Base-by-base conservation (phyloP, 1,139 yeast genomes). In the Debaryomyces subglobosus region DNA sequence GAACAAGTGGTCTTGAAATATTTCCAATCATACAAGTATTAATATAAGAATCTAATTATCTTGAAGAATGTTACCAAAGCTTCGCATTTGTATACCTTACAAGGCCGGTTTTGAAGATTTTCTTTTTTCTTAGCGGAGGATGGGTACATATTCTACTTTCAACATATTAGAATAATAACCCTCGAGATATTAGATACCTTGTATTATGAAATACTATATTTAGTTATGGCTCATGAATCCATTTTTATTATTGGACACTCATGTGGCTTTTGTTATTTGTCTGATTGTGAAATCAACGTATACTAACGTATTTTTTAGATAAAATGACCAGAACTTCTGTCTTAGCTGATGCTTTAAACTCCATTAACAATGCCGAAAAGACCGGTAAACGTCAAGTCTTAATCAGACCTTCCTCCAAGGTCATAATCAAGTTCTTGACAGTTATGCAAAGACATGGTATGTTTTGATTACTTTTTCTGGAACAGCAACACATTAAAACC, bases 371-470 rank as follows among this genome's bases (percentile, higher is more conserved):
- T 75, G 98, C 98, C 76, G 97, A 92, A 81, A 91, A 90, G 80
- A 85, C 96, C 72, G 97, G 98, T 77, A 92, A 92, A 83, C 89
- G 97, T 81, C 98, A 92, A 82, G 97, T 92, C 60, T 78, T 92
- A 74, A 83, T 92, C 74, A 89, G 97, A 85, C 97, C 97, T 61
- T 90, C 97, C 52, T 91, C 97, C 68, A 92, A 92, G 84, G 98
- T 92, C 64, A 89, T 92, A 77, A 81, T 92, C 82, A 92, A 90
- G 79, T 92, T 90, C 77, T 81, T 92, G 77, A 83, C 89, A 72
- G 98, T 92, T 63, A 91, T 92, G 88, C 98, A 92, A 82, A 89
- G 84, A 82, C 97, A 92, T 75, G 96, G 97, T 66, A 50, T 90
- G 90, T 90, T 89, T 90, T 77, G 27, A 32, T n/a, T 45, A 25